These are phyloP conservation scores for Venturia aucupariae DNA, from an alignment of 2,329 filamentous ascomycete species.

Conservation along the genomic window DNA sequence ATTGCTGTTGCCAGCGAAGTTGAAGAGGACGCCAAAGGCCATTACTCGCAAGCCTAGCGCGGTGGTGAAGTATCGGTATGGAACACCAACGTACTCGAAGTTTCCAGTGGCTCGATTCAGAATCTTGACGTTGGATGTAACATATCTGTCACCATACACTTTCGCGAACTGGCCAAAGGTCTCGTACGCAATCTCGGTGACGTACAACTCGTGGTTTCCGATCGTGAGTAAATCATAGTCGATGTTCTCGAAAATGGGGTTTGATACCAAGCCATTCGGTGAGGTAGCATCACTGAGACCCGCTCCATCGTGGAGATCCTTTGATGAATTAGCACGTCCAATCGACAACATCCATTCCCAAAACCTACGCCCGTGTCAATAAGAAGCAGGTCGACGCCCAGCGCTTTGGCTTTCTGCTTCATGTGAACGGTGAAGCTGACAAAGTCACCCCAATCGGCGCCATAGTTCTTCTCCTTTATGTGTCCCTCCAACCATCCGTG, in stretches of 20 bases:
- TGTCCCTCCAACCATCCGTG: slow-evolving; percentile 54
- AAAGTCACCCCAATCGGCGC: slow-evolving; percentile 59
- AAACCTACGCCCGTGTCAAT: slow-evolving; percentile 46
- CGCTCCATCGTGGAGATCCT: slow-evolving; percentile 58
- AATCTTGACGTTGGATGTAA: slow-evolving; percentile 46
- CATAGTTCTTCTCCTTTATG: slow-evolving; percentile 53
- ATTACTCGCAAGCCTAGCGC: slow-evolving; percentile 41
- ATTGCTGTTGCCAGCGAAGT: slow-evolving; percentile 50
- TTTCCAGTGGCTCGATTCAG: slow-evolving; percentile 34
- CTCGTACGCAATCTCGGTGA: slow-evolving; percentile 52
- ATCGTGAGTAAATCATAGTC: slow-evolving; percentile 47
- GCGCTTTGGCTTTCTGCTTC: slow-evolving; percentile 46
- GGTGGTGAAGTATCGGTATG: slow-evolving; percentile 43
- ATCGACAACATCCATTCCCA: slow-evolving; percentile 41
- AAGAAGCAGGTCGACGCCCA: slow-evolving; percentile 51
- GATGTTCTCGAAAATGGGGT: slow-evolving; percentile 42
- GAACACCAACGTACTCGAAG: slow-evolving; percentile 38
- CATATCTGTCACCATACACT: slow-evolving; percentile 46
- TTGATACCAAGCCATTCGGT: slow-evolving; percentile 47
- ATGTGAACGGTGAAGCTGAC: slow-evolving; percentile 51
- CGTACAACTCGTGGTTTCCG: slow-evolving; percentile 58
- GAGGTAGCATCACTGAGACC: slow-evolving; percentile 52
- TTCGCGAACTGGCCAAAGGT: slow-evolving; percentile 51
- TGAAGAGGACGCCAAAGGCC: slow-evolving; percentile 43
- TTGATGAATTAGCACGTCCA: slow-evolving; percentile 4